These are phyloP conservation scores for Pseudogymnoascus sp. DNA, from an alignment of 2,329 filamentous ascomycete species.

Conservation along the genomic window DNA sequence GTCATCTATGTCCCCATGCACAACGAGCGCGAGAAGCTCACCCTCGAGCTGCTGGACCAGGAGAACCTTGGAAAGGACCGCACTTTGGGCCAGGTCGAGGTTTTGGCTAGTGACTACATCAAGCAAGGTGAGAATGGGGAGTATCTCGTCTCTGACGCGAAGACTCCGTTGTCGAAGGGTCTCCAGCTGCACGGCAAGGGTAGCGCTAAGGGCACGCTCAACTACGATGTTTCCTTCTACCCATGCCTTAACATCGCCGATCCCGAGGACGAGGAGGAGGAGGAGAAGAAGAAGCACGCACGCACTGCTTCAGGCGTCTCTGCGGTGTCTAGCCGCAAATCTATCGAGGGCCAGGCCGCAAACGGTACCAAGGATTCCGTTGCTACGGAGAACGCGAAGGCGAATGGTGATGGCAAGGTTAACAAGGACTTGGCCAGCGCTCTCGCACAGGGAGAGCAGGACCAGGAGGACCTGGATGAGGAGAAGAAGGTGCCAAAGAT, in stretches of 20 bases:
- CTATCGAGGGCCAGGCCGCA: constrained; percentile 17
- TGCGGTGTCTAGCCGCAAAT: neutral
- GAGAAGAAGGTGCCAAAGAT: constrained; percentile 63
- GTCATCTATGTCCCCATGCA: constrained; percentile 91
- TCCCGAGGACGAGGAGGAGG: constrained; percentile 72
- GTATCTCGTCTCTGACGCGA: constrained; percentile 70
- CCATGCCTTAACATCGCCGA: constrained; percentile 82
- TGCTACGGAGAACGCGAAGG: constrained; percentile 18
- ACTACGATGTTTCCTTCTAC: constrained; percentile 82
- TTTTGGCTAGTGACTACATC: constrained; percentile 72
- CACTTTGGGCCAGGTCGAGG: constrained; percentile 71
- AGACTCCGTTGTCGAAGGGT: constrained; percentile 56
- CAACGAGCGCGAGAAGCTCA: constrained; percentile 71
- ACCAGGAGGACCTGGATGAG: constrained; percentile 38
- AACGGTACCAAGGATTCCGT: constrained; percentile 17
- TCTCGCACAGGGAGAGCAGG: constrained; percentile 26
- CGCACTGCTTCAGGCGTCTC: constrained; percentile 14
- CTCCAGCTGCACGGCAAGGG: constrained; percentile 68
- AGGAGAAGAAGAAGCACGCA: constrained; percentile 33
- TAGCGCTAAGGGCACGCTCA: constrained; percentile 67
- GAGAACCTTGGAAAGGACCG: constrained; percentile 89
- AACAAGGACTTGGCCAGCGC: constrained; percentile 22
- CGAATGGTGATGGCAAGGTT: constrained; percentile 34
- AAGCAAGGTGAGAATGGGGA: constrained; percentile 70
- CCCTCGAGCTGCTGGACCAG: constrained; percentile 92